Evolutionary conservation across 805 yeast species (phyloP).

Genomic region (Yamadazyma akitaensis): DNA sequence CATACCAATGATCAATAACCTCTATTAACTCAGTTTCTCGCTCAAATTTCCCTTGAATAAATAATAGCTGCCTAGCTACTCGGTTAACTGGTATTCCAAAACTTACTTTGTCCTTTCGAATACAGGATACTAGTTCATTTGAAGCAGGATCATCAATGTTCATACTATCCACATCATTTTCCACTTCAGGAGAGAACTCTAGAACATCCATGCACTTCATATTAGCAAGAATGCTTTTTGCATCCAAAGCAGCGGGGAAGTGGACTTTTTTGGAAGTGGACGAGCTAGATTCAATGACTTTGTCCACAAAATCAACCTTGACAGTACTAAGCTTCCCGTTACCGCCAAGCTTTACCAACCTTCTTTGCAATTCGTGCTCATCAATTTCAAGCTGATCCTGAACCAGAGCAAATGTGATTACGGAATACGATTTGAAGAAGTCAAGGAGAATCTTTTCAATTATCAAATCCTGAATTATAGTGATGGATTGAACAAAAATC

Average conservation of each 20-base stretch:
- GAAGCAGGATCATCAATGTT: conserved; percentile 6
- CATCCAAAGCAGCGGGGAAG: conserved; percentile 19
- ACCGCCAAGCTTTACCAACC: conserved; percentile 26
- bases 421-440: conserved; percentile 28
- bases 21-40: conserved; percentile 6
- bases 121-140: not conserved
- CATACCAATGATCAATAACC: conserved; percentile 12
- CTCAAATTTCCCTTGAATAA: not conserved
- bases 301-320: conserved; percentile 28
- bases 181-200: conserved; percentile 4
- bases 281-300: conserved; percentile 7
- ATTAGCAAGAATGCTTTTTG: conserved; percentile 22
- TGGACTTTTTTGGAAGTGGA: conserved; percentile 1
- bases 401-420: conserved; percentile 27
- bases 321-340: conserved; percentile 27
- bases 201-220: conserved; percentile 19
- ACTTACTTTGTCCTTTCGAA: not conserved
- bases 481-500: conserved; percentile 26
- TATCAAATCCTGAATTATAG: conserved; percentile 27
- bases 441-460: conserved; percentile 29
- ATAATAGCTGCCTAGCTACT: not conserved
- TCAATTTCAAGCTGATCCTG: conserved; percentile 17
- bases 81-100: not conserved
- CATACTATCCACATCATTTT: conserved; percentile 3
- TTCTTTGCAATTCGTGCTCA: conserved; percentile 24